Evolutionary conservation across 179 eudicot genomes (phyloP).

Genomic region (Vitellaria paradoxa): DNA sequence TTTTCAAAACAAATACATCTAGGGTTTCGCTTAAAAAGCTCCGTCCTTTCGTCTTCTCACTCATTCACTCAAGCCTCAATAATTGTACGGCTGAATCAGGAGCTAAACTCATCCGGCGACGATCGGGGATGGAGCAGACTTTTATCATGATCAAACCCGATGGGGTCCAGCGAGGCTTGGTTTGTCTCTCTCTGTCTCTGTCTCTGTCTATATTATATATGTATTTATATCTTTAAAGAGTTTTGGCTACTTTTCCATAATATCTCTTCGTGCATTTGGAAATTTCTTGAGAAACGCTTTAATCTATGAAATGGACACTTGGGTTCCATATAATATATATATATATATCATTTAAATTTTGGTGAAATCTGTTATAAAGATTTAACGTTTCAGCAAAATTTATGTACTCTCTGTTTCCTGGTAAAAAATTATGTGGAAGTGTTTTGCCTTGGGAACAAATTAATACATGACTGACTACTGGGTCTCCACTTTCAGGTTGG

Average conservation of each 20-base stretch:
- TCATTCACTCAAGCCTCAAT: neutral
- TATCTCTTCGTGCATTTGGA: neutral
- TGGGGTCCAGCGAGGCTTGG: constrained; percentile 25
- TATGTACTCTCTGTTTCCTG: no score
- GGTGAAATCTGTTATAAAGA: neutral
- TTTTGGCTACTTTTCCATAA: neutral
- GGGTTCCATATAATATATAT: no score
- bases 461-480: neutral
- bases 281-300: neutral
- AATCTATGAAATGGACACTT: neutral
- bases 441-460: neutral
- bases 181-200: constrained; percentile 9
- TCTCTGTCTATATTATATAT: no score
- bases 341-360: neutral
- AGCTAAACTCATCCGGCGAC: neutral
- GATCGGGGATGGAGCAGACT: constrained; percentile 21
- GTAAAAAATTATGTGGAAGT: no score
- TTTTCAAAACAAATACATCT: no score
- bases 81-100: neutral
- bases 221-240: neutral
- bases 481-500: constrained; percentile 46
- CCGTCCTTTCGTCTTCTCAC: neutral
- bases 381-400: neutral
- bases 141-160: no score
- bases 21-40: no score